These are phyloP conservation scores for Blechomonas ayalai DNA, from an alignment of 208 protist genomes.

Conservation along the genomic window DNA sequence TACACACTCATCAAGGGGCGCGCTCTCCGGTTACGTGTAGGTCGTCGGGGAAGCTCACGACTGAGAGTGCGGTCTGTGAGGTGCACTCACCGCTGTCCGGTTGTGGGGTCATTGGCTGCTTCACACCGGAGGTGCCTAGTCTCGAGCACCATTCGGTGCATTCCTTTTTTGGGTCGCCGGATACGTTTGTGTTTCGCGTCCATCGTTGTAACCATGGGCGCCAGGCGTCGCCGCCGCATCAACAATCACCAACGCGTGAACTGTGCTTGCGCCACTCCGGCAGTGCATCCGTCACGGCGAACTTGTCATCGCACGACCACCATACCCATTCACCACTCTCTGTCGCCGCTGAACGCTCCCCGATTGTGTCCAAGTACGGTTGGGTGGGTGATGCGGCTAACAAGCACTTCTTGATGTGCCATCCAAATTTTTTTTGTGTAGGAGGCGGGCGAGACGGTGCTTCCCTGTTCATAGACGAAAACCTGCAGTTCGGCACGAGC, in stretches of 20 bases:
- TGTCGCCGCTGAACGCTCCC: too few relatives aligned
- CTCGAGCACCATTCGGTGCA: conserved; percentile 21
- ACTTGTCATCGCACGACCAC: too few relatives aligned
- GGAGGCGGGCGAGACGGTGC: conserved; percentile 44
- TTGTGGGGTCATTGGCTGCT: conserved; percentile 41
- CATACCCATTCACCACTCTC: too few relatives aligned
- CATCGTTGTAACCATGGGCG: background rate
- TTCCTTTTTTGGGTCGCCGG: conserved; percentile 37
- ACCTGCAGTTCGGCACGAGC: conserved; percentile 45
- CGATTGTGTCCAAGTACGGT: conserved; percentile 17
- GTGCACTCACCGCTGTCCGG: background rate
- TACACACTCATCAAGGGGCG: too few relatives aligned
- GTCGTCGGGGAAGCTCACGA: too few relatives aligned
- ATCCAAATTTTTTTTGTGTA: conserved; percentile 35
- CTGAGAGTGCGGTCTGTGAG: too few relatives aligned
- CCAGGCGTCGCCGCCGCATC: background rate
- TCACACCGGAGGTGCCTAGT: conserved; percentile 45
- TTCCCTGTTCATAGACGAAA: conserved; percentile 38
- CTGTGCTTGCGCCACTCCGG: too few relatives aligned
- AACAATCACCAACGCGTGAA: background rate
- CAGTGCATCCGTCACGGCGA: too few relatives aligned
- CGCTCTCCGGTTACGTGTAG: too few relatives aligned
- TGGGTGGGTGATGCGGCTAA: conserved; percentile 21
- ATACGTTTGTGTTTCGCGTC: conserved; percentile 45
- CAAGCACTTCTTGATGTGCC: conserved; percentile 33